Evolutionary conservation across 768 basidiomycete genomes (phyloP).

Genomic region (Mycena rebaudengoi): DNA sequence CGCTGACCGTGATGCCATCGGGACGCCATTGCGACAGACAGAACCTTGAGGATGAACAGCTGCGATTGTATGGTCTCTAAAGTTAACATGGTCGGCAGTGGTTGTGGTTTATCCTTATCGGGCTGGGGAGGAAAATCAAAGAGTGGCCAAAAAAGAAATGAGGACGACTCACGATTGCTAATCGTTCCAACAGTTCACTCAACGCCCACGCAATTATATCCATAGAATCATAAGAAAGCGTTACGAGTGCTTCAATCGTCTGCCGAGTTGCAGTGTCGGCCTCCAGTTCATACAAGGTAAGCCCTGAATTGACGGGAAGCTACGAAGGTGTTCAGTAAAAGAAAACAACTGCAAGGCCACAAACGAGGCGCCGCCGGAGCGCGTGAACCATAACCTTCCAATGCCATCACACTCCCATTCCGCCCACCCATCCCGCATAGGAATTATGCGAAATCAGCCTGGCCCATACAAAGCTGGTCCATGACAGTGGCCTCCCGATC

Average conservation of each 20-base stretch:
- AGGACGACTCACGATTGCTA: constrained; percentile 67
- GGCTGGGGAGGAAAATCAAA: constrained; percentile 16
- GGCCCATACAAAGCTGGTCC: too few species aligned
- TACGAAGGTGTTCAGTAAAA: constrained; percentile 38
- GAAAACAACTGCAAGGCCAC: too few species aligned
- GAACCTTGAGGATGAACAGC: constrained; percentile 83
- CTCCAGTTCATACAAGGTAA: constrained; percentile 76
- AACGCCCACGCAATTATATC: constrained; percentile 84
- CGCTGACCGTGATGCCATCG: constrained; percentile 68
- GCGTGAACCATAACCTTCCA: too few species aligned
- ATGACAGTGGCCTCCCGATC: too few species aligned
- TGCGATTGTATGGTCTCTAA: constrained; percentile 87
- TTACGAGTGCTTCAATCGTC: constrained; percentile 81
- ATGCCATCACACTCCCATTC: too few species aligned
- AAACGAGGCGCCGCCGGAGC: too few species aligned
- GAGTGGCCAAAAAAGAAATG: constrained; percentile 20
- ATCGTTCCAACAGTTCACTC: constrained; percentile 77
- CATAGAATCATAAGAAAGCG: constrained; percentile 78
- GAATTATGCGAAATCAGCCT: too few species aligned
- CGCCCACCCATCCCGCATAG: not conserved
- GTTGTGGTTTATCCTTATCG: constrained; percentile 52
- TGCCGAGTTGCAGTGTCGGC: constrained; percentile 78
- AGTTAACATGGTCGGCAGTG: constrained; percentile 57
- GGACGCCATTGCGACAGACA: constrained; percentile 80
- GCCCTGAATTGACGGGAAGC: constrained; percentile 89